Conservation (phyloP, 768 basidiomycete genomes). For the Sporobolomyces phaffii region DNA sequence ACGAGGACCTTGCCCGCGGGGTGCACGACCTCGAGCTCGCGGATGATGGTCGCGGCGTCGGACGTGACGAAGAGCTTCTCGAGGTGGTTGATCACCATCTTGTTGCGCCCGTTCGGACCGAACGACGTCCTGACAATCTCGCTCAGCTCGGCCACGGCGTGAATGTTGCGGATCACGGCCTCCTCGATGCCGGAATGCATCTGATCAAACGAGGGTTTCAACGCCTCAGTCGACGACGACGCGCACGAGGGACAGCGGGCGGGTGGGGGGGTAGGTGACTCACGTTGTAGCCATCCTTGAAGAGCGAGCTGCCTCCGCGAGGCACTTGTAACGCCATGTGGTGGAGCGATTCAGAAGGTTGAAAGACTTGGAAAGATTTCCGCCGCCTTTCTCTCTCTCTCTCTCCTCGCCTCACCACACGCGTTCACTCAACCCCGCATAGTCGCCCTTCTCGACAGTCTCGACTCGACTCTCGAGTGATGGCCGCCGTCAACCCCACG, state of each 20-base stretch:
- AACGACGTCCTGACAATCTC: slow-evolving; percentile 76
- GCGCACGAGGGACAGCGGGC: slow-evolving; percentile 6
- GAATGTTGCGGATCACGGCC: slow-evolving; percentile 91
- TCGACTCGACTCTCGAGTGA: too few species aligned
- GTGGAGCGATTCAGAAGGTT: neutral
- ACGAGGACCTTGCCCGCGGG: slow-evolving; percentile 98
- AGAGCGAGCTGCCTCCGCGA: slow-evolving; percentile 52
- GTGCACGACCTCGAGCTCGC: slow-evolving; percentile 96
- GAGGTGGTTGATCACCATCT: slow-evolving; percentile 94
- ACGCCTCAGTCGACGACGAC: neutral
- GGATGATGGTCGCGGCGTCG: slow-evolving; percentile 96
- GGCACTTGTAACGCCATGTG: slow-evolving; percentile 29
- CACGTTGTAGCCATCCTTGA: slow-evolving; percentile 97
- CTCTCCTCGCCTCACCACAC: neutral
- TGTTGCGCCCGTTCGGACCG: slow-evolving; percentile 73
- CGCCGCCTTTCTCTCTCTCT: neutral
- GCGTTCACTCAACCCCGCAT: too few species aligned
- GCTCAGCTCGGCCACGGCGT: slow-evolving; percentile 88
- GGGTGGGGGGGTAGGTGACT: neutral
- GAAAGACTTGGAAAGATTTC: neutral
- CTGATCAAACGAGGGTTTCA: too few species aligned
- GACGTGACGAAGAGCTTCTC: slow-evolving; percentile 94
- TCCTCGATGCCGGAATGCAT: slow-evolving; percentile 84
- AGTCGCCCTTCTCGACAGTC: too few species aligned
- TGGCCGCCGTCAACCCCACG: too few species aligned